These are phyloP conservation scores for Aspergillus candidus DNA, from an alignment of 2,329 filamentous ascomycete genomes.

Conservation along the genomic window DNA sequence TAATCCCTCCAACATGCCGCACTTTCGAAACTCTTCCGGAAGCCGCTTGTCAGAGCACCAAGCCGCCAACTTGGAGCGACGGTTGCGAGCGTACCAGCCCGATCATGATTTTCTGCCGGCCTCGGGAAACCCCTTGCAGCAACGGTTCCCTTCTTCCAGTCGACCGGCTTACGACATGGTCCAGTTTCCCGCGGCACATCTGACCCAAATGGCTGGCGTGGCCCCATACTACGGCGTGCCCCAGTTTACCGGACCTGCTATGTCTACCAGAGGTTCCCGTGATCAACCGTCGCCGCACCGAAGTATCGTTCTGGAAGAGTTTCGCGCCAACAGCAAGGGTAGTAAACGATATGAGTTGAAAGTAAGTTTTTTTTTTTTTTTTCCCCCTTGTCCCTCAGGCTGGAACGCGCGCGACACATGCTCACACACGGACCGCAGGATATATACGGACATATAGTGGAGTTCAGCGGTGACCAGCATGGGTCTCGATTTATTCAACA, in stretches of 20 bases:
- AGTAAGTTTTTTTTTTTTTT: conserved; percentile 33
- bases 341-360: conserved; percentile 75
- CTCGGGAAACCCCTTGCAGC: conserved; percentile 19
- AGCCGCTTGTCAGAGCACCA: conserved; percentile 40
- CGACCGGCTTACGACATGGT: conserved; percentile 28
- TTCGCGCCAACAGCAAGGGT: conserved; percentile 64
- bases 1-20: conserved; percentile 31
- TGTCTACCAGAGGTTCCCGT: conserved; percentile 42
- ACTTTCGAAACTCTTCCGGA: conserved; percentile 41
- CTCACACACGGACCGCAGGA: conserved; percentile 46
- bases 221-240: conserved; percentile 31
- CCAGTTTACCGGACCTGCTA: conserved; percentile 24
- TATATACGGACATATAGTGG: conserved; percentile 79
- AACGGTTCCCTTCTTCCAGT: conserved; percentile 24
- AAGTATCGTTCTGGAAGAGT: conserved; percentile 72
- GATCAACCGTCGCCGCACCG: conserved; percentile 58
- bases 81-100: conserved; percentile 43
- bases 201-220: conserved; percentile 28
- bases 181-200: conserved; percentile 23
- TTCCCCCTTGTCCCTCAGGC: not conserved
- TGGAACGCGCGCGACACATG: not conserved
- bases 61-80: conserved; percentile 43
- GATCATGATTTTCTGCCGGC: conserved; percentile 32
- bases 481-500: conserved; percentile 93
- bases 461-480: conserved; percentile 93